Evolutionary conservation across 768 basidiomycete genomes (phyloP).

Genomic region (Cubamyces lactineus): DNA sequence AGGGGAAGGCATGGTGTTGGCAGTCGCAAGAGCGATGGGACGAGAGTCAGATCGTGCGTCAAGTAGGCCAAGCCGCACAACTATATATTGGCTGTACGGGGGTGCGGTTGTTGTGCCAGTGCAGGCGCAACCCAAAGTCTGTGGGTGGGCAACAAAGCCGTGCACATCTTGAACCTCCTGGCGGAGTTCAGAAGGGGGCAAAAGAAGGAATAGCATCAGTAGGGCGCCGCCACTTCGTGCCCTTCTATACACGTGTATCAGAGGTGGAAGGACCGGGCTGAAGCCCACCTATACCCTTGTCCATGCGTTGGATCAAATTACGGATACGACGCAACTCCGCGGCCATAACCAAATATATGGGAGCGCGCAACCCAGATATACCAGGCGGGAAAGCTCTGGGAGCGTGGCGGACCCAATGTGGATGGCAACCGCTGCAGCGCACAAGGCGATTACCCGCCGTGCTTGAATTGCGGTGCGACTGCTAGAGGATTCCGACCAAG

Average conservation of each 20-base stretch:
- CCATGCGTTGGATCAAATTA: neutral
- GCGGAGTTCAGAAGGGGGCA: neutral
- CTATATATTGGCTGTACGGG: too few relatives aligned
- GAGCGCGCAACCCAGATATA: neutral
- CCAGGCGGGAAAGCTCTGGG: neutral
- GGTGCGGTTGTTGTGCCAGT: too few relatives aligned
- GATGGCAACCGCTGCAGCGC: neutral
- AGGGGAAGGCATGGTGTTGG: too few relatives aligned
- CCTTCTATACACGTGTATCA: constrained; percentile 3
- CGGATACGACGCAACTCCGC: neutral
- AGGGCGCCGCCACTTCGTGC: neutral
- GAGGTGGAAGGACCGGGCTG: neutral
- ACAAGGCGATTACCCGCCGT: too few relatives aligned
- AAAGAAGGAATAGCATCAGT: neutral
- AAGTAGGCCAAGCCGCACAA: too few relatives aligned
- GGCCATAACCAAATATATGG: neutral
- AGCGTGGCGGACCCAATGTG: neutral
- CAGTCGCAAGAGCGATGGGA: too few relatives aligned
- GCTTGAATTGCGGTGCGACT: too few relatives aligned
- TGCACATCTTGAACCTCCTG: neutral
- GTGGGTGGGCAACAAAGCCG: too few relatives aligned
- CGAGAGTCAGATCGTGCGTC: too few relatives aligned
- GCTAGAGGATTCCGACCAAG: too few relatives aligned
- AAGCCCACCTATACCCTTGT: neutral
- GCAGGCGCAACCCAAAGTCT: too few relatives aligned